These are phyloP conservation scores for Malassezia dermatis DNA, from an alignment of 1,284 basidiomycete species.

Conservation along the genomic window DNA sequence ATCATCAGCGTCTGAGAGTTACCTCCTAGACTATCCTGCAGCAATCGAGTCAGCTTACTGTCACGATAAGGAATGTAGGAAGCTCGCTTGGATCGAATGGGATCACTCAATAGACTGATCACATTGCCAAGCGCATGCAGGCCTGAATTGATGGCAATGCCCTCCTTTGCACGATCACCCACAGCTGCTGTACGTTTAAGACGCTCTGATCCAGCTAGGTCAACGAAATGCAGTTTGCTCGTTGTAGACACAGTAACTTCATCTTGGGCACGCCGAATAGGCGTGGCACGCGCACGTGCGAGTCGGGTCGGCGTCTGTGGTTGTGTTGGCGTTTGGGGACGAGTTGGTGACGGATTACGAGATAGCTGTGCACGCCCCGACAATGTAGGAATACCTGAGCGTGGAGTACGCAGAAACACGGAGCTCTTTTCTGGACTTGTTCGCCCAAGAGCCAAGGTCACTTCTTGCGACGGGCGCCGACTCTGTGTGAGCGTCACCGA, in stretches of 20 bases:
- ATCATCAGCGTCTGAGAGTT: constrained; percentile 98
- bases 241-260: constrained; percentile 69
- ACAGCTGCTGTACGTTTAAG: constrained; percentile 52
- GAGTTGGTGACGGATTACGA: constrained; percentile 7
- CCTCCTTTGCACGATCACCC: constrained; percentile 91
- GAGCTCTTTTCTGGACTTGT: background rate
- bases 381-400: constrained; percentile 4
- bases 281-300: background rate
- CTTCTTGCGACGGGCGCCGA: background rate
- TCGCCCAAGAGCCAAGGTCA: background rate
- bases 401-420: constrained; percentile 4
- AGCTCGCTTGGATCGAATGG: constrained; percentile 53
- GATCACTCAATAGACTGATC: constrained; percentile 94
- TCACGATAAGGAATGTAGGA: constrained; percentile 89
- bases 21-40: constrained; percentile 96
- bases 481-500: constrained; percentile 72
- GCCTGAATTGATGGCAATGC: constrained; percentile 75
- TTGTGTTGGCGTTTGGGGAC: constrained; percentile 9
- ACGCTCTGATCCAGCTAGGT: constrained; percentile 89
- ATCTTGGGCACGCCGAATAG: constrained; percentile 33
- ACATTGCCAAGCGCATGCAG: constrained; percentile 93
- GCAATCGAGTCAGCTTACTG: constrained; percentile 79
- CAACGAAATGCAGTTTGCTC: constrained; percentile 97
- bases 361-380: background rate
- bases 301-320: background rate